Evolutionary conservation across 345 rosid genomes (phyloP).

Genomic region (Linum usitatissimum): DNA sequence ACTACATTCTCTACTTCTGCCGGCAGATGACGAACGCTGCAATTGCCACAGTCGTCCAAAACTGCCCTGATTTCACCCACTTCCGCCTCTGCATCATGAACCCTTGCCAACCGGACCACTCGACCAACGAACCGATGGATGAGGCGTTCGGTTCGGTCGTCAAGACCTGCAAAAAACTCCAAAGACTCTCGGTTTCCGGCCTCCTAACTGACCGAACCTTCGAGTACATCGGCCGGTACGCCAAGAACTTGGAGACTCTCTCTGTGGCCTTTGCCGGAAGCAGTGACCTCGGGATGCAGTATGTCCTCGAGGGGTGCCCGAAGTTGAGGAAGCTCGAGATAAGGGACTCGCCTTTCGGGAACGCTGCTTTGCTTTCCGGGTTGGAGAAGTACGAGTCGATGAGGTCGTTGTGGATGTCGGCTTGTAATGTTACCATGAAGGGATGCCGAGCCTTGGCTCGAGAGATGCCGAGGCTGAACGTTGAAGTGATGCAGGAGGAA

Average conservation of each 20-base stretch:
- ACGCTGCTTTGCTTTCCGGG: constrained; percentile 51
- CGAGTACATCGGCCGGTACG: constrained; percentile 52
- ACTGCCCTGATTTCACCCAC: constrained; percentile 64
- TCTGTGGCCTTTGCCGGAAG: constrained; percentile 71
- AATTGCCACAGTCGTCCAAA: constrained; percentile 45
- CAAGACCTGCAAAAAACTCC: constrained; percentile 49
- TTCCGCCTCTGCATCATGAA: constrained; percentile 70
- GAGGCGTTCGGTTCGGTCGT: constrained; percentile 73
- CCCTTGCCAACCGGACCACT: constrained; percentile 52
- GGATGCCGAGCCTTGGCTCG: constrained; percentile 45
- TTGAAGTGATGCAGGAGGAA: constrained; percentile 61
- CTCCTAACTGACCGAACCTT: constrained; percentile 51
- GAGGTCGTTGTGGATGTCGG: constrained; percentile 77
- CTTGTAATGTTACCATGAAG: constrained; percentile 55
- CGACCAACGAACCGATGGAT: constrained; percentile 52
- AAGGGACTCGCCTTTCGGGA: constrained; percentile 67
- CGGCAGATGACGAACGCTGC: constrained; percentile 67
- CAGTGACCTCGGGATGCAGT: constrained; percentile 63
- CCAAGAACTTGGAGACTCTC: constrained; percentile 60
- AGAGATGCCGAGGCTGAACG: constrained; percentile 60
- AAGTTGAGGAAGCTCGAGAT: constrained; percentile 61
- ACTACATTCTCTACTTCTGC: constrained; percentile 60
- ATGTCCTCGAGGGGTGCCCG: constrained; percentile 46
- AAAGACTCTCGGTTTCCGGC: constrained; percentile 59
- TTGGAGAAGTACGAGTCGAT: constrained; percentile 60